Base-by-base conservation (phyloP, 1,139 yeast genomes). In the Geotrichum bryndzae region DNA sequence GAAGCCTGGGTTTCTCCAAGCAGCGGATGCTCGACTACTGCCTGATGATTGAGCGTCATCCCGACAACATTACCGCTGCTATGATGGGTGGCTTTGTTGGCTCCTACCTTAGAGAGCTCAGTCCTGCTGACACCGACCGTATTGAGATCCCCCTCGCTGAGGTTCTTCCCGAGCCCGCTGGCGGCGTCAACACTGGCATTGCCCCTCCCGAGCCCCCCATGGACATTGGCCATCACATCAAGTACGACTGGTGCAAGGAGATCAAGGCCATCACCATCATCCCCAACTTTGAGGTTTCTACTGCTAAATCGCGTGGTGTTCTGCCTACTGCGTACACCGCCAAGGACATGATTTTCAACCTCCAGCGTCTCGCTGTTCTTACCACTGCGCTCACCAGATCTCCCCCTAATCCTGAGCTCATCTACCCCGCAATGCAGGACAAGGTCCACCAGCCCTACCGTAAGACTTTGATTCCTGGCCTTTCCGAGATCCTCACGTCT, bases 51-150 rank as follows among this genome's bases (percentile, higher is more conserved):
- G 99, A 94, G 78, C 85, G 98, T 73, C 99, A 94, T 71, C 99
- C 99, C 45, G 99, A 94, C 76, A 94, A 94, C 75, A 92, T 94
- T 71, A 92, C 97, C 27, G 99, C 99, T 46, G 97, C 99, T 54
- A 90, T 94, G 97, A 87, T 92, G 84, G 99, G 99, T 63, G 98
- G 99, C 3, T 94, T 94, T 75, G 96, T 92, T 51, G 99, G 99
- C 48, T 90, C 97, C 1, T 94, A 89, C 75, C 81, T 94, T 72
- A 84, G 96, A 69, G 96, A 90, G 67, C 79, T 94, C 65, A 79
- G 84, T 45, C 84, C 85, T 3, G 82, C 83, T 56, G 97, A 92
- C 66, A 80, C 83, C 64, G 85, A 81, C 61, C 82, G 88, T 60
- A 87, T 88, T 66, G 91, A 86, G 72, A 88, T 90, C 59, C 97